Conservation (phyloP, 2,329 filamentous ascomycete species). For the Sphaerostilbella broomeana region DNA sequence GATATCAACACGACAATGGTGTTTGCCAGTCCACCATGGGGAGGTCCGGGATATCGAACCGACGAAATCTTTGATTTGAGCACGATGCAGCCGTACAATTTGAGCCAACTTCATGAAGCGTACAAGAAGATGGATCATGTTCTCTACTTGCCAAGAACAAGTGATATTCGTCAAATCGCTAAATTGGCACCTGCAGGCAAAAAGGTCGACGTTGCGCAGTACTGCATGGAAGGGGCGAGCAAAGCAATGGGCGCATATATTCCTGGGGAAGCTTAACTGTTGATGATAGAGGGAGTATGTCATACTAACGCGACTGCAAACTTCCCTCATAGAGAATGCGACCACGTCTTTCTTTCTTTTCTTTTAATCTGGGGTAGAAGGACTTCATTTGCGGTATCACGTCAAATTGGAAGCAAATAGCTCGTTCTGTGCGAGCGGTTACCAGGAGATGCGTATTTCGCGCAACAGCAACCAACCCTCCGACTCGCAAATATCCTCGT, state of each 20-base stretch:
- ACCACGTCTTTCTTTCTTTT: no score
- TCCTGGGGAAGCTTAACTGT: no score
- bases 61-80: conserved; percentile 73
- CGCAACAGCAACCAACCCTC: no score
- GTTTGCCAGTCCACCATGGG: conserved; percentile 56
- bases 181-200: conserved; percentile 40
- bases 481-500: no score
- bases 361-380: no score
- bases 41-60: conserved; percentile 48
- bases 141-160: conserved; percentile 80
- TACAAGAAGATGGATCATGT: conserved; percentile 58
- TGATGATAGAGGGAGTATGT: no score
- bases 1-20: conserved; percentile 38
- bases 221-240: conserved; percentile 84
- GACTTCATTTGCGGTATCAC: no score
- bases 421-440: no score
- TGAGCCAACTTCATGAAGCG: conserved; percentile 54
- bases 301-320: no score
- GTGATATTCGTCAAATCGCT: conserved; percentile 73
- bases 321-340: background rate
- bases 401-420: no score
- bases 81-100: conserved; percentile 81
- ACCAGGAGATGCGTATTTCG: no score
- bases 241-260: conserved; percentile 69
- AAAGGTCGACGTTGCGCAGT: conserved; percentile 74